Evolutionary conservation across 179 eudicot species (phyloP), one percentile per base, ranked within the genome.

Genomic region (Corrigiola litoralis): DNA sequence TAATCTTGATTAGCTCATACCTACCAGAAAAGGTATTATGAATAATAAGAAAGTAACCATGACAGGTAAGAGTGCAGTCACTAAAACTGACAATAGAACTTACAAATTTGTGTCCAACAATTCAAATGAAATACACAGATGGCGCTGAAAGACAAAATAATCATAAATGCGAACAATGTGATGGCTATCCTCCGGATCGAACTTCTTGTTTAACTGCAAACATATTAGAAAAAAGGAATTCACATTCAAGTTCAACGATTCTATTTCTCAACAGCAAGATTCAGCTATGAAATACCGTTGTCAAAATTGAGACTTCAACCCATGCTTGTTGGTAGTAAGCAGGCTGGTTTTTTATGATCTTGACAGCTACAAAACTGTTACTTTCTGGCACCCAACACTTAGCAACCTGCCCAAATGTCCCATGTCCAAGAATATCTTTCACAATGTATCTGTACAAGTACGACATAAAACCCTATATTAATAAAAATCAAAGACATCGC

Each of bases 361-460:
- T 94, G 45, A 94, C 87, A 60, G 99, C 99, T 59, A 88, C 82
- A 75, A 81, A 94, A 72, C 87, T 83, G 54, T 79, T 85, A 61
- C 83, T 82, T 70, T 94, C 97, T 37, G 92, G 71, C 68, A 83
- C 87, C 99, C 85, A 94, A 67, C 99, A 94, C 80, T 91, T 94
- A 16, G 95, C 99, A 66, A 94, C 99, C 86, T 91, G 99, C 52
- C 99, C 99, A 80, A 94, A 94, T 44, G 99, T 94, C 64, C 99
- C 99, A 44, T 91, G 99, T 36, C 99, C 99, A 76, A 94, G 97
- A 55, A 94, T 81, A 63, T 94, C 99, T 79, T 90, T 91, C 48
- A 94, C 97, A 61, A 94, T 73, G 63, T 94, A 94, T 72, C 99
- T 94, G 87, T 69, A 79, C 46, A 78, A 28, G 70, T 29, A 60